Conservation (phyloP, 2,329 filamentous ascomycete species). For the Knufia petricola region DNA sequence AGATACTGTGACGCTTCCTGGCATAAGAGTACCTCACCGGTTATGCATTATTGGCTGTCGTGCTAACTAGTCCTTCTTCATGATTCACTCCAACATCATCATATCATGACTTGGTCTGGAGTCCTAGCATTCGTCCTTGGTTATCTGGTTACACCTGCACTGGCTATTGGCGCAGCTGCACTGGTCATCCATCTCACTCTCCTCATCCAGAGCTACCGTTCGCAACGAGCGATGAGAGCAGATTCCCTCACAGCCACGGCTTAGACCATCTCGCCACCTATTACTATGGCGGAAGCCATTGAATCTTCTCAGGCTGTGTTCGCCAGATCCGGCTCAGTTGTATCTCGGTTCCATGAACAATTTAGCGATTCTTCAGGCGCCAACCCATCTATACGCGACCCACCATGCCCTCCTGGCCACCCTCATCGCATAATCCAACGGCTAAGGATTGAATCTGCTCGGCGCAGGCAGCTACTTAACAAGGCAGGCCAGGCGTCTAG, state of each 20-base stretch:
- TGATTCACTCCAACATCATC: background rate
- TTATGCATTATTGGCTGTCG: constrained; percentile 9
- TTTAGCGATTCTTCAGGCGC: background rate
- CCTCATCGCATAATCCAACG: background rate
- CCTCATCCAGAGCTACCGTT: constrained; percentile 3
- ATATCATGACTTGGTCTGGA: constrained; percentile 3
- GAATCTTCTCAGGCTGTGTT: background rate
- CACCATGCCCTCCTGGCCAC: background rate
- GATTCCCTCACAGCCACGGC: background rate
- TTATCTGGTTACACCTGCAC: constrained; percentile 9
- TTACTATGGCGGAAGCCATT: background rate
- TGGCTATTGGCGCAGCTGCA: constrained; percentile 5
- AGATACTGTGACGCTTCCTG: background rate
- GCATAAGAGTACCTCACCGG: background rate
- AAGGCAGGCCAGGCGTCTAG: background rate
- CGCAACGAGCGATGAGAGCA: constrained; percentile 1
- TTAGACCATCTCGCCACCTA: background rate
- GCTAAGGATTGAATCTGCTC: background rate
- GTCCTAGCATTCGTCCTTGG: constrained; percentile 8
- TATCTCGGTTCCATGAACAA: background rate
- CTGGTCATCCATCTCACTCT: constrained; percentile 7
- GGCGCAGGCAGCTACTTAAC: background rate
- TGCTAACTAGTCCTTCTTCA: constrained; percentile 7
- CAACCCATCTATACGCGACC: background rate
- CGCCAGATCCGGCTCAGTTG: background rate